Base-by-base conservation (phyloP, 2,329 filamentous ascomycete species). In the Colletotrichum gigasporum region DNA sequence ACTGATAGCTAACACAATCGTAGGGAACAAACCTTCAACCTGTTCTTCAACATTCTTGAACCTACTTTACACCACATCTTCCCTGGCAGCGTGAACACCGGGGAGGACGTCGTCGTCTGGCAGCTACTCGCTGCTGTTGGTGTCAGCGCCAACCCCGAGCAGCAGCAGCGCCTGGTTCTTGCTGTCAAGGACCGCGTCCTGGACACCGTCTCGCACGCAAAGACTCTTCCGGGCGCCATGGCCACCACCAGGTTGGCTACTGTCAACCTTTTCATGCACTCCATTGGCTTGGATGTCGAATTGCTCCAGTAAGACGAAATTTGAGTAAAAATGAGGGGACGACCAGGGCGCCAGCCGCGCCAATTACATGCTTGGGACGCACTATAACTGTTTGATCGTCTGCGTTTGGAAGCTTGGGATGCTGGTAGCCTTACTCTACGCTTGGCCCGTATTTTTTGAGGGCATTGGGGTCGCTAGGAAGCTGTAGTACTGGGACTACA, bases 151-250 rank as follows among this genome's bases (percentile, higher is more conserved):
- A 94, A 89, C 73, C 93, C 94, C 12, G 94, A 97, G 70, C 96
- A 99, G 79, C 96, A 99, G 78, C 95, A 97, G 76, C 88, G 94
- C 62, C 85, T 99, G 59, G 96, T 99, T 9, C 87, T 97, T 72
- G 94, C 94, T 39, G 96, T 99, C 71, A 99, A 98, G 86, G 96
- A 99, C 73, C 91, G 95, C 56, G 96, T 99, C 63, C 96, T 98
- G 87, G 94, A 97, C 75, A 98, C 96, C 0, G 93, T 99, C 10
- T 83, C 87, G 28, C 88, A 97, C 54, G 91, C 93, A 72, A 97
- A 97, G 84, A 95, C 93, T 2, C 83, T 99, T 32, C 95, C 96
- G 16, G 85, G 90, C 14, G 91, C 96, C 61, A 93, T 98, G 89
- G 90, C 92, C 11, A 89, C 89, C 65, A 90, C 93, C 74, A 90